These are phyloP conservation scores for Pisolithus albus DNA, from an alignment of 768 basidiomycete species.

Conservation along the genomic window DNA sequence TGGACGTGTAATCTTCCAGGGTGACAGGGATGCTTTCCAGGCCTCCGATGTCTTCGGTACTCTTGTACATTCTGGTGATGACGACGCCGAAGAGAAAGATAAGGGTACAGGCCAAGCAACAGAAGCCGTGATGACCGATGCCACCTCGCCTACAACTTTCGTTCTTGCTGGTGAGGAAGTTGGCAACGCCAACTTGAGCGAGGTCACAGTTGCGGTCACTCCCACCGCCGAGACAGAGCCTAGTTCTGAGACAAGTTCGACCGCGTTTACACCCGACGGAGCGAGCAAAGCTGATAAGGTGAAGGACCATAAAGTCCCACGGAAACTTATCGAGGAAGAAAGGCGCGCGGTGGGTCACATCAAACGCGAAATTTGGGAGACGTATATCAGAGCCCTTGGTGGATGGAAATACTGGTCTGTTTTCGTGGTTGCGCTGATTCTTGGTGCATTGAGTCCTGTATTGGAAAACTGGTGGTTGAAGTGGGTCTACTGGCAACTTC, in stretches of 20 bases:
- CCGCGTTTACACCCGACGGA: constrained; percentile 32
- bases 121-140: not conserved
- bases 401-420: constrained; percentile 48
- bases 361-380: constrained; percentile 56
- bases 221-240: constrained; percentile 17
- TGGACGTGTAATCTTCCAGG: constrained; percentile 66
- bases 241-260: constrained; percentile 38
- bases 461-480: constrained; percentile 68
- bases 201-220: constrained; percentile 12
- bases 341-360: constrained; percentile 72
- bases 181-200: not conserved
- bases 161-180: not conserved
- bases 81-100: constrained; percentile 39
- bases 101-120: constrained; percentile 18
- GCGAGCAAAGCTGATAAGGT: constrained; percentile 28
- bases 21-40: constrained; percentile 57
- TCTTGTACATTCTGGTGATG: constrained; percentile 52
- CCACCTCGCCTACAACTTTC: not conserved
- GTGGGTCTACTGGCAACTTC: constrained; percentile 20
- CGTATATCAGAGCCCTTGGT: constrained; percentile 48
- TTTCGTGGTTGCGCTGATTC: constrained; percentile 45
- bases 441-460: constrained; percentile 60
- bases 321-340: constrained; percentile 84
- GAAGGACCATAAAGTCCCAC: constrained; percentile 50
- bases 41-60: constrained; percentile 58